Base-by-base conservation (phyloP, 495 filamentous ascomycete species). In the Letharia columbiana region DNA sequence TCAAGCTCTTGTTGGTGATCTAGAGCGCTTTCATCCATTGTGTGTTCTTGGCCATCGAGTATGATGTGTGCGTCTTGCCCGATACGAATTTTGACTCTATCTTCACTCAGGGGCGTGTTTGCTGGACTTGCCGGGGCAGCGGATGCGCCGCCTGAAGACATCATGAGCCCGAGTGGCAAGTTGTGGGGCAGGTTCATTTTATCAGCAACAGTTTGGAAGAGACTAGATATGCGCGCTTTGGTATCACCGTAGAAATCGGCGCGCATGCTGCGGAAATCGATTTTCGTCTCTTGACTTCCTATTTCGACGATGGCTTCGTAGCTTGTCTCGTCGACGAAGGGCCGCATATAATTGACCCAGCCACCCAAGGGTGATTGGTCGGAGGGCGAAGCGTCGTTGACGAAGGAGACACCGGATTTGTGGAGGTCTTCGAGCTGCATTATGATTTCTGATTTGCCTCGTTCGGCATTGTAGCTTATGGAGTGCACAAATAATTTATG, bases 371-470 rank as follows among this genome's bases (percentile, higher is more conserved):
- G 73, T 68, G 63, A 63, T 49, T 62, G 64, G 35, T 72, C 66
- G 2, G 66, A 60, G 17, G 66, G 67, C 2, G 66, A 66, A 15
- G 54, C 60, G 52, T 90, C 85, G 13, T 71, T 69, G 4, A 73
- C 75, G 64, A 94, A 83, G 6, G 86, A 85, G 50, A 97, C 81
- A 7, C 92, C 92, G 7, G 87, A 90, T 66, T 93, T 91, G 37
- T 91, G 83, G 12, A 98, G 84, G 69, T 98, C 91, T 70, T 92
- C 86, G 13, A 98, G 77, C 8, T 89, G 82, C 66, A 98, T 81
- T 42, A 87, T 76, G 35, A 98, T 96, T 76, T 98, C 94, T 0
- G 86, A 80, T 23, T 81, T 78, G 13, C 80, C 76, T 4, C 86
- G 82, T 35, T 82, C 76, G 40, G 87, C 83, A 67, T 97, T 96